Evolutionary conservation across 2,329 filamentous ascomycete genomes (phyloP), one percentile per base, ranked within the genome.

Genomic region (Cucurbitaria berberidis): DNA sequence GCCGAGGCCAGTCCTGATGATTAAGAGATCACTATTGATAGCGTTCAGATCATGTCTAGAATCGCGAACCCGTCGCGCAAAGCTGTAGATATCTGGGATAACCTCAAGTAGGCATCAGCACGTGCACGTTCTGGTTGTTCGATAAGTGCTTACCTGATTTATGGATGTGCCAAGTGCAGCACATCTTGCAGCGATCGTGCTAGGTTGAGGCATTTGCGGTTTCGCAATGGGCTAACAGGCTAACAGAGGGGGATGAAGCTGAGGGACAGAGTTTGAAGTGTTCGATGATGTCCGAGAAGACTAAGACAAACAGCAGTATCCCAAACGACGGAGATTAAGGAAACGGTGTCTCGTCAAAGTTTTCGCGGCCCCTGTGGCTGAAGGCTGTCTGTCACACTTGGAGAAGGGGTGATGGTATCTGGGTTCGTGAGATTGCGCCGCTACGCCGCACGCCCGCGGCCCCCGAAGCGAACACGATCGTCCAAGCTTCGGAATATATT

Each of bases 111-210:
- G 30, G 7, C 22, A 26, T 68, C 48, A 66, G 58, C 43, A 19
- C 36, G 48, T 51, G 46, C 42, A 47, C 47, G 53, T 35, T 40
- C 45, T 35, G 19, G 45, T 39, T 35, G 45, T n/a, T 45, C 49
- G 18, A 35, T 34, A 42, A 36, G 35, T 54, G 57, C 54, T 56
- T 63, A 66, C 70, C 66, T 71, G 66, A 19, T 62, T 62, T 44
- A 72, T 68, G 9, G 63, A 67, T 45, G 62, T 66, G 48, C 66
- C 63, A 55, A 72, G 53, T 19, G 68, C 67, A 49, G 68, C 68
- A 56, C 70, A 72, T 59, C 70, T 64, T 41, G 70, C 69, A 36
- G 68, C 69, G 47, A 72, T 49, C 18, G 64, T 71, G 55, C 62
- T 72, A 39, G 59, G 49, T 45, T 53, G 61, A 48, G 64, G 46